These are phyloP conservation scores for Coniochaeta sp. DNA, from an alignment of 2,329 filamentous ascomycete genomes.

Conservation along the genomic window DNA sequence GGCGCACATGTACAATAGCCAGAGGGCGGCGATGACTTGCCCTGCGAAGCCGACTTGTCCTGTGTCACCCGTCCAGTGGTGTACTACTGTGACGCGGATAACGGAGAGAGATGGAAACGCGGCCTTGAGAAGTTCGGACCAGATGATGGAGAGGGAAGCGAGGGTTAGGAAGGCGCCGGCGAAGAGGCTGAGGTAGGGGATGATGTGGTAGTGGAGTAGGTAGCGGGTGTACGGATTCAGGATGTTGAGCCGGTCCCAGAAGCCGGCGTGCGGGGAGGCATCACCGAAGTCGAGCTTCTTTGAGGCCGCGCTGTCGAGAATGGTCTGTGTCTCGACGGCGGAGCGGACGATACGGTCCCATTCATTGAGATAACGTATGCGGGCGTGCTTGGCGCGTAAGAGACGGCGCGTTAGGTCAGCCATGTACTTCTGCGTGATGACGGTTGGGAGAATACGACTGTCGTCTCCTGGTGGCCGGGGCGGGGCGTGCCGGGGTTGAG, in stretches of 20 bases:
- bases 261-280: slow-evolving; percentile 45
- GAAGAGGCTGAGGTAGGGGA: slow-evolving; percentile 60
- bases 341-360: slow-evolving; percentile 75
- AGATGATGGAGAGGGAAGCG: slow-evolving; percentile 78
- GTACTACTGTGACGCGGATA: slow-evolving; percentile 59
- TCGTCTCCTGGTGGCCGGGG: neutral
- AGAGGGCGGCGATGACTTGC: slow-evolving; percentile 75
- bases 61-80: slow-evolving; percentile 63
- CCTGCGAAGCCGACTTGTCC: slow-evolving; percentile 79
- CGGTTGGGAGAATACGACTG: slow-evolving; percentile 53
- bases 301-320: slow-evolving; percentile 77
- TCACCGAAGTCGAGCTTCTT: slow-evolving; percentile 71
- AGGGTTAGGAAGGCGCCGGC: slow-evolving; percentile 62
- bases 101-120: slow-evolving; percentile 69
- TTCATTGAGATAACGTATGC: slow-evolving; percentile 74
- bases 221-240: slow-evolving; percentile 80
- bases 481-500: slow-evolving; percentile 35
- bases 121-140: slow-evolving; percentile 89
- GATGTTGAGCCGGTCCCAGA: slow-evolving; percentile 48
- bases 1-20: slow-evolving; percentile 95
- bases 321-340: slow-evolving; percentile 68
- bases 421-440: slow-evolving; percentile 89
- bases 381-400: slow-evolving; percentile 73
- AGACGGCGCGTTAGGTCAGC: slow-evolving; percentile 82
- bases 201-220: slow-evolving; percentile 63